Base-by-base conservation (phyloP, 106 monocot genomes). In the Iris macrosiphon region DNA sequence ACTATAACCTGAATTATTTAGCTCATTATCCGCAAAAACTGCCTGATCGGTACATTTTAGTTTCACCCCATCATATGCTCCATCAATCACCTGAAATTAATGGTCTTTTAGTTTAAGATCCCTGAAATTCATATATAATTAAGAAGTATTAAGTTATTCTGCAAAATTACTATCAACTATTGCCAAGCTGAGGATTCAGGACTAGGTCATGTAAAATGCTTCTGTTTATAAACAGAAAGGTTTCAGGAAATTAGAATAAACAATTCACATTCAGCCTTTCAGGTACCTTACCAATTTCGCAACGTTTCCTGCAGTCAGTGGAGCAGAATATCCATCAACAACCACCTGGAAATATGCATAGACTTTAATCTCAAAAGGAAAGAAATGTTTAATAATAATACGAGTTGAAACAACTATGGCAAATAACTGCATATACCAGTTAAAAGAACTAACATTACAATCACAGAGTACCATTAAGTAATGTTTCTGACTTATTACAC, bases 301-400 rank as follows among this genome's bases (percentile, higher is more conserved):
- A 65, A 94, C 79, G 71, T 88, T 94, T 41, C 94, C 88, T 38
- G 94, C 72, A 17, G 94, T 94, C 65, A 94, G 51, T 55, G 94
- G 94, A 60, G 94, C 84, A 56, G 94, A 94, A 75, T 73, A 94
- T 55, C 94, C 94, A 70, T 94, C 94, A 55, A 94, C 35, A 28
- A 85, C 70, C 17, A 88, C 84, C 94, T 94, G 62, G 19, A 78
- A 48, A 59, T 29, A 49, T 47, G 25, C 44, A 47, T 20, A 30
- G 14, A 38, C 30, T 4, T 26, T 38, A 15, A 29, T 13, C 20
- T 12, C 6, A 51, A 49, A n/a, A n/a, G n/a, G n/a, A n/a, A n/a
- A n/a, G 14, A 14, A 20, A 31, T 14, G 31, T 1, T n/a, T 29
- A 7, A 64, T 22, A 18, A 33, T 70, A 6, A 23, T 10, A 19